phyloP scores from a whole-genome alignment of 179 eudicot genomes.

The Silene vulgaris region DNA sequence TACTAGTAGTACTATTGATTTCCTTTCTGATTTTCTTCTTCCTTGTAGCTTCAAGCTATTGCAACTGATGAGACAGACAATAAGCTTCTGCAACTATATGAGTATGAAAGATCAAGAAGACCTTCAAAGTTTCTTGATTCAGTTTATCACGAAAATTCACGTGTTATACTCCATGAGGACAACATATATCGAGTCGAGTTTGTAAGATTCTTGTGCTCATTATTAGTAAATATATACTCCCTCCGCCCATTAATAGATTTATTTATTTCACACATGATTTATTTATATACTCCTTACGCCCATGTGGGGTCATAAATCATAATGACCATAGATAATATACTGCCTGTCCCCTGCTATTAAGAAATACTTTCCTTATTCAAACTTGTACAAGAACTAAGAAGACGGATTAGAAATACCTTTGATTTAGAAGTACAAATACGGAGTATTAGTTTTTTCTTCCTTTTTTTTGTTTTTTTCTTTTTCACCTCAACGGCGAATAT shows the following conservation, averaged over 20 bases:
- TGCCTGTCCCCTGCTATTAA: background rate
- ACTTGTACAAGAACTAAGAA: background rate
- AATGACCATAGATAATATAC: background rate
- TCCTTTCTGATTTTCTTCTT: slow-evolving; percentile 17
- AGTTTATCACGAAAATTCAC: slow-evolving; percentile 86
- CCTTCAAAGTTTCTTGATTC: slow-evolving; percentile 61
- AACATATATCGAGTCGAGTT: slow-evolving; percentile 71
- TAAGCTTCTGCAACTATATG: slow-evolving; percentile 78
- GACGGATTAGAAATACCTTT: too few relatives aligned
- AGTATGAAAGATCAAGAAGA: slow-evolving; percentile 77
- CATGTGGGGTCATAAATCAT: too few relatives aligned
- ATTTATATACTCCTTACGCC: too few relatives aligned
- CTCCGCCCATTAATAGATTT: background rate
- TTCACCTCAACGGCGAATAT: too few relatives aligned
- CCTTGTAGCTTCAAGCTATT: slow-evolving; percentile 81
- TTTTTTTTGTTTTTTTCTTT: too few relatives aligned
- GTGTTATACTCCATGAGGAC: slow-evolving; percentile 83
- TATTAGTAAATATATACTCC: background rate
- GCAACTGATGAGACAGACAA: slow-evolving; percentile 75
- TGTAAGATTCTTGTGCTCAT: slow-evolving; percentile 46
- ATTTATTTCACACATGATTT: background rate
- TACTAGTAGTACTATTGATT: background rate
- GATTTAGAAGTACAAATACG: too few relatives aligned
- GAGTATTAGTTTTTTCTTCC: too few relatives aligned
- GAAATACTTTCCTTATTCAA: background rate